Conservation (phyloP, 129 eudicot genomes). For the Ambrosia trifida region DNA sequence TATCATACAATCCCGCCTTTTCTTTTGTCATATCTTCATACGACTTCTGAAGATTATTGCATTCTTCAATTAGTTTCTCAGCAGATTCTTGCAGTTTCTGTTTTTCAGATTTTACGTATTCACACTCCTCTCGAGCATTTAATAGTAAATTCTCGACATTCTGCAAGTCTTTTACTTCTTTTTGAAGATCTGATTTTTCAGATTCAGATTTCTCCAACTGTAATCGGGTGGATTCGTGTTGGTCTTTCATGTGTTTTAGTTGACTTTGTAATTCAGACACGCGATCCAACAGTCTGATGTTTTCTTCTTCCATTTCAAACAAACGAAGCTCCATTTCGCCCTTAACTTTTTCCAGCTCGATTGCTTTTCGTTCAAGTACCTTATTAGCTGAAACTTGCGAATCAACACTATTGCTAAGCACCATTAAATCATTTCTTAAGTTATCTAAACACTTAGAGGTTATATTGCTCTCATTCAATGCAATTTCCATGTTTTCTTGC, state of each 20-base stretch:
- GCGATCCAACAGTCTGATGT: constrained; percentile 34
- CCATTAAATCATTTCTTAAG: constrained; percentile 48
- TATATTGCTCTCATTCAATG: constrained; percentile 46
- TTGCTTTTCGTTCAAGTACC: constrained; percentile 44
- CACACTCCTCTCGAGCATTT: constrained; percentile 54
- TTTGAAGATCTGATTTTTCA: constrained; percentile 43
- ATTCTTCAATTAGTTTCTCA: constrained; percentile 44
- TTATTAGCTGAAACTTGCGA: constrained; percentile 63
- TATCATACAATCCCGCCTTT: constrained; percentile 42
- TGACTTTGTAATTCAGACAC: constrained; percentile 49
- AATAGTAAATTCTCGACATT: constrained; percentile 34
- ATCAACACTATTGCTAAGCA: constrained; percentile 50
- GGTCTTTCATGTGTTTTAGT: constrained; percentile 33
- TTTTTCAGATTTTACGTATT: constrained; percentile 42
- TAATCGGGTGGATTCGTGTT: constrained; percentile 31
- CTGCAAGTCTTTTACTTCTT: constrained; percentile 43
- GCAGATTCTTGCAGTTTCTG: constrained; percentile 53
- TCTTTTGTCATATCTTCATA: constrained; percentile 49
- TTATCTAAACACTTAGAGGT: constrained; percentile 61
- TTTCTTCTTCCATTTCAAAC: constrained; percentile 56
- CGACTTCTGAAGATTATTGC: constrained; percentile 43
- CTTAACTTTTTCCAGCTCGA: constrained; percentile 48
- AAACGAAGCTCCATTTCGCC: constrained; percentile 45
- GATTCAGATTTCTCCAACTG: constrained; percentile 45
- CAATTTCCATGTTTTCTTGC: constrained; percentile 56